Evolutionary conservation across 192 early-diverging fungal genomes (phyloP).

Genomic region (Rhizoclosmatium sp.): DNA sequence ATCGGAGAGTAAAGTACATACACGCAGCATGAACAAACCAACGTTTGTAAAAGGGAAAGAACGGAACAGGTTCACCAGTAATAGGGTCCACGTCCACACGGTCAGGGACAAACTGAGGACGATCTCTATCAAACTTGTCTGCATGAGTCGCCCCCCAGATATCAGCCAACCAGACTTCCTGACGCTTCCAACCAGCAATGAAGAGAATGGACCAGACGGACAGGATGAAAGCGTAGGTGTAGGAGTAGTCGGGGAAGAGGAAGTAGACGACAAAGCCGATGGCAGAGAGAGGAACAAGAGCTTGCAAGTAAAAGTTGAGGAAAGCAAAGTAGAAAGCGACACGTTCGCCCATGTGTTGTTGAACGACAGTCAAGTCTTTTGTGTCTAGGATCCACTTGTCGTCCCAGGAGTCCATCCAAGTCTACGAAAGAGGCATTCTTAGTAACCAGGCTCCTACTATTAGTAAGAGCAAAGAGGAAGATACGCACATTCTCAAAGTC

Average conservation of each 20-base stretch:
- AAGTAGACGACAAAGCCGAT: constrained; percentile 70
- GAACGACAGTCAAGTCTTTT: constrained; percentile 75
- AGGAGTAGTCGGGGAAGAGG: constrained; percentile 63
- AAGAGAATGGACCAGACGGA: constrained; percentile 66
- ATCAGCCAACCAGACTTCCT: constrained; percentile 73
- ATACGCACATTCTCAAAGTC: constrained; percentile 70
- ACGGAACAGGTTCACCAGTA: constrained; percentile 76
- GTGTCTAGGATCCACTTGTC: constrained; percentile 80
- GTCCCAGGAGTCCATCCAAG: constrained; percentile 85
- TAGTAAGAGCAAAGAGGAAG: constrained; percentile 1
- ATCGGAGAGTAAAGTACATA: too few species aligned
- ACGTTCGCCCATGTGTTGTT: constrained; percentile 88
- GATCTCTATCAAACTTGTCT: constrained; percentile 65
- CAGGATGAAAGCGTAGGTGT: constrained; percentile 69
- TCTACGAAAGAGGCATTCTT: constrained; percentile 41
- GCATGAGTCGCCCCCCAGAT: constrained; percentile 78
- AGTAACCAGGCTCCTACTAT: neutral
- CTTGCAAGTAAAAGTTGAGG: constrained; percentile 85
- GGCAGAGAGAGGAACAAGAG: constrained; percentile 72
- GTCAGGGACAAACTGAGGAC: constrained; percentile 77
- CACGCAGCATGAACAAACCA: constrained; percentile 51
- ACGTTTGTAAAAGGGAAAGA: constrained; percentile 75
- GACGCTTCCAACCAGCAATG: constrained; percentile 84
- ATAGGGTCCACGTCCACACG: constrained; percentile 61
- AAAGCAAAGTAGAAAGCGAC: constrained; percentile 96